Percentiles rank a stretch among this genome's conserved stretches.
Conservation (phyloP, 305 asterid genomes). For the Monarda citriodora region DNA sequence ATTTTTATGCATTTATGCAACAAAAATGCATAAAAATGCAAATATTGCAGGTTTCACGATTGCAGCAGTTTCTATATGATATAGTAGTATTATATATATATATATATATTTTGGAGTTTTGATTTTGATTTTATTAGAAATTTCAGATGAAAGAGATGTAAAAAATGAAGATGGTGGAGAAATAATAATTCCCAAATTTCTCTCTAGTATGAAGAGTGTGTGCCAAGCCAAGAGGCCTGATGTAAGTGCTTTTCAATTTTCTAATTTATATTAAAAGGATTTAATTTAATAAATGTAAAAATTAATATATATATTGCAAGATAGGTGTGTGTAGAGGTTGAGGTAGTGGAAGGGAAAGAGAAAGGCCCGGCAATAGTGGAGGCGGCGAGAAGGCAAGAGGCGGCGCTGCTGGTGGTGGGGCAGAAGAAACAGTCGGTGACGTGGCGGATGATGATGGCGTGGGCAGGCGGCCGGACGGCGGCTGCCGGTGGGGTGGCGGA, state of each 20-base stretch:
- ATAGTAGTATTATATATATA: too few species aligned
- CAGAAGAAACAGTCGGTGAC: slow-evolving; percentile 69
- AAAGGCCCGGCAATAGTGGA: slow-evolving; percentile 65
- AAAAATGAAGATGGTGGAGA: slow-evolving; percentile 31
- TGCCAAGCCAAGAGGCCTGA: slow-evolving; percentile 78
- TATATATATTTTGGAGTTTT: too few species aligned
- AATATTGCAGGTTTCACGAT: too few species aligned
- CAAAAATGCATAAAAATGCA: too few species aligned
- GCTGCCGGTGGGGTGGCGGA: slow-evolving; percentile 59
- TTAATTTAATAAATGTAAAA: too few species aligned
- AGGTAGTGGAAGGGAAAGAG: slow-evolving; percentile 67
- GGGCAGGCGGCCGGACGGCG: slow-evolving; percentile 48
- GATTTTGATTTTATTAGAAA: neutral
- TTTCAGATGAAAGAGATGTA: slow-evolving; percentile 36
- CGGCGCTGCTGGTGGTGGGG: slow-evolving; percentile 60
- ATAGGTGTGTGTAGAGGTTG: slow-evolving; percentile 57
- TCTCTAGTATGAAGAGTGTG: slow-evolving; percentile 49
- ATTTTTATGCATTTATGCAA: too few species aligned
- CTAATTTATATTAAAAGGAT: too few species aligned
- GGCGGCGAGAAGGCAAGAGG: slow-evolving; percentile 55
- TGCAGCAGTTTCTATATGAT: too few species aligned
- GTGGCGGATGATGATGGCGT: slow-evolving; percentile 76
- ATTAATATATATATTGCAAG: neutral
- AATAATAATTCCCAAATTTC: slow-evolving; percentile 53
- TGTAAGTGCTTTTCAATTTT: slow-evolving; percentile 27